phyloP scores from a whole-genome alignment of 495 filamentous ascomycete genomes.

The Penicillium mononematosum region DNA sequence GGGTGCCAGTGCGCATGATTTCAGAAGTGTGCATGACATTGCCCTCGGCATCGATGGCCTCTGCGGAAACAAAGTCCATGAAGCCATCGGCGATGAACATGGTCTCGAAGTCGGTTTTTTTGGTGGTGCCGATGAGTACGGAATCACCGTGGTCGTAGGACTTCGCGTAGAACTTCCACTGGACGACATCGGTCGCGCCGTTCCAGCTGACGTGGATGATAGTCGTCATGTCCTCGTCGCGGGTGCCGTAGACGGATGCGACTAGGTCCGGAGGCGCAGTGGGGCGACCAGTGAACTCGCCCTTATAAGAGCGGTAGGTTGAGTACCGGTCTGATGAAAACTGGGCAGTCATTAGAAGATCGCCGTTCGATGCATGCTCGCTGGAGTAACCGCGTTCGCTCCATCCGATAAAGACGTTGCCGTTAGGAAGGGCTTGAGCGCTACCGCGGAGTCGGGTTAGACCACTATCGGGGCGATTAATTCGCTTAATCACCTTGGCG shows the following conservation, averaged over 20 bases:
- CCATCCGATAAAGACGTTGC: conserved; percentile 58
- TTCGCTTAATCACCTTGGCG: conserved; percentile 42
- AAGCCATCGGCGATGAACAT: conserved; percentile 45
- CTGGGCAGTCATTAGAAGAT: conserved; percentile 46
- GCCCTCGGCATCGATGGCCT: conserved; percentile 38
- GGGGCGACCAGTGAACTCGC: conserved; percentile 38
- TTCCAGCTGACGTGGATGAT: conserved; percentile 51
- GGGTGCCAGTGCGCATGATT: conserved; percentile 28
- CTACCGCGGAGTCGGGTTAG: conserved; percentile 61
- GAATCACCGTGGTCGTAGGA: conserved; percentile 25
- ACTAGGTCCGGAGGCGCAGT: conserved; percentile 35
- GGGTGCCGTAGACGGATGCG: conserved; percentile 39
- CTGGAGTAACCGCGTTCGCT: conserved; percentile 56
- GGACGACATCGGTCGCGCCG: conserved; percentile 45
- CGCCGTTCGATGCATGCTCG: conserved; percentile 55
- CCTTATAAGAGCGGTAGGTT: conserved; percentile 46
- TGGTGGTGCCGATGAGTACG: conserved; percentile 35
- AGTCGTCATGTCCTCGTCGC: conserved; percentile 33
- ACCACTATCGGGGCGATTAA: conserved; percentile 47
- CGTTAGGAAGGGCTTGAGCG: conserved; percentile 54
- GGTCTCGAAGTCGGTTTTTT: conserved; percentile 46
- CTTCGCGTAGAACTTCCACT: conserved; percentile 43
- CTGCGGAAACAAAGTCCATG: conserved; percentile 39
- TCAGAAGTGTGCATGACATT: conserved; percentile 34
- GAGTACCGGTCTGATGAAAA: conserved; percentile 40